Percentiles rank a stretch among this genome's conserved stretches.
phyloP scores from a whole-genome alignment of 306 rosid genomes.

The Quercus dentata region DNA sequence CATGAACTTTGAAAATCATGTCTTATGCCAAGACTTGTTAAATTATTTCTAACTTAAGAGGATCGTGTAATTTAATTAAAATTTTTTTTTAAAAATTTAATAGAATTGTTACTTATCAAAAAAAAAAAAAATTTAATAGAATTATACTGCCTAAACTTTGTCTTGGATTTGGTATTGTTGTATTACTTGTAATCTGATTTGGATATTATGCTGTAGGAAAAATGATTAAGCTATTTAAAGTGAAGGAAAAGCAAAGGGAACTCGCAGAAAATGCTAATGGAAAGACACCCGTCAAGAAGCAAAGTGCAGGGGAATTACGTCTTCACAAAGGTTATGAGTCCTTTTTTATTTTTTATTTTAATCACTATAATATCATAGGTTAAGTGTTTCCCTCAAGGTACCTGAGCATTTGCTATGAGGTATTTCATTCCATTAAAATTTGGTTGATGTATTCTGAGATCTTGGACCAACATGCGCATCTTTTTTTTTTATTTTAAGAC shows the following conservation, averaged over 20 bases:
- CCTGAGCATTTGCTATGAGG: not conserved
- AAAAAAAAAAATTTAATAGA: not conserved
- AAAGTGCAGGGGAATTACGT: conserved; percentile 58
- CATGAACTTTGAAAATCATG: not conserved
- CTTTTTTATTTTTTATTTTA: not conserved
- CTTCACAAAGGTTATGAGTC: conserved; percentile 46
- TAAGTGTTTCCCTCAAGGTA: not conserved
- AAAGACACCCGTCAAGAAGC: conserved; percentile 36
- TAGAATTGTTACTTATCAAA: not conserved
- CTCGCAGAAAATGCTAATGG: conserved; percentile 51
- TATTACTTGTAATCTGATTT: not conserved
- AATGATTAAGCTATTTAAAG: conserved; percentile 59
- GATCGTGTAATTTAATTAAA: not conserved
- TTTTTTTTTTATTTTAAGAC: not conserved
- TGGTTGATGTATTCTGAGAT: not conserved
- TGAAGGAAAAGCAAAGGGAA: conserved; percentile 60
- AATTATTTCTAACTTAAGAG: not conserved
- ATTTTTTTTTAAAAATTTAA: not conserved
- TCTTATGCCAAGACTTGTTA: not conserved
- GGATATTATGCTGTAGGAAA: conserved; percentile 28
- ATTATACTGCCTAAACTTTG: not conserved
- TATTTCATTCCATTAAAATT: not conserved
- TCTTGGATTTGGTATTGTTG: not conserved
- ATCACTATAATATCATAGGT: not conserved
- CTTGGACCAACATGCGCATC: not conserved